Conservation (phyloP, 352 stramenopile species). For the Globisporangium abappressorium region DNA sequence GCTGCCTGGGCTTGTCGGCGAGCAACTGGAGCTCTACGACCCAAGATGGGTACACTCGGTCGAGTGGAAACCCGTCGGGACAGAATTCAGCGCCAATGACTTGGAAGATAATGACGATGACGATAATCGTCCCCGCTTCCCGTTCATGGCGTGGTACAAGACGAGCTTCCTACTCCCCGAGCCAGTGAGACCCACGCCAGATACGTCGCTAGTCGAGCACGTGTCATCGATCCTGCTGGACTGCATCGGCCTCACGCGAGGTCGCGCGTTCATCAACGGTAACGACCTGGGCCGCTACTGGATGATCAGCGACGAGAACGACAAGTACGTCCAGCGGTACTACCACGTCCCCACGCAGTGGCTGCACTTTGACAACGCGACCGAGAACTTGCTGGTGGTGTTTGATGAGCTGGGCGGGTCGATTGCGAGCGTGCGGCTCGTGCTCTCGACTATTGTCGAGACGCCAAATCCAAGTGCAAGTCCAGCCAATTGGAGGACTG, state of each 20-base stretch:
- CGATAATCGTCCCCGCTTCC: constrained; percentile 14
- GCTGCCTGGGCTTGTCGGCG: constrained; percentile 56
- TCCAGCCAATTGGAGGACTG: not conserved
- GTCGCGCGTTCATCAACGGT: constrained; percentile 60
- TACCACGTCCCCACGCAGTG: constrained; percentile 64
- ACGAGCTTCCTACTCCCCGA: constrained; percentile 37
- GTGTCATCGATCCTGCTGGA: constrained; percentile 58
- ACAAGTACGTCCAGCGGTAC: constrained; percentile 59
- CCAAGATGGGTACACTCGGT: constrained; percentile 47
- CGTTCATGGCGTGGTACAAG: constrained; percentile 51
- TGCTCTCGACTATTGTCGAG: constrained; percentile 49
- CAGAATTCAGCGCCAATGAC: not conserved
- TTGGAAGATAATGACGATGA: not conserved
- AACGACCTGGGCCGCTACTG: constrained; percentile 68
- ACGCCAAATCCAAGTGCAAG: not conserved
- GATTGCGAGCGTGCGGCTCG: constrained; percentile 37
- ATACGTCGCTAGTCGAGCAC: constrained; percentile 18
- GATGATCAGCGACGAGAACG: constrained; percentile 45
- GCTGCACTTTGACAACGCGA: constrained; percentile 28
- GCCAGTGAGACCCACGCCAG: constrained; percentile 14
- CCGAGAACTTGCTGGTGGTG: constrained; percentile 50
- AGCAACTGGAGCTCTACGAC: constrained; percentile 60
- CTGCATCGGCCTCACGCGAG: constrained; percentile 52
- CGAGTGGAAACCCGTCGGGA: constrained; percentile 26
- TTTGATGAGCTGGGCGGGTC: constrained; percentile 64